Base-by-base conservation (phyloP, 768 basidiomycete genomes). In the Tulasnella sp. region DNA sequence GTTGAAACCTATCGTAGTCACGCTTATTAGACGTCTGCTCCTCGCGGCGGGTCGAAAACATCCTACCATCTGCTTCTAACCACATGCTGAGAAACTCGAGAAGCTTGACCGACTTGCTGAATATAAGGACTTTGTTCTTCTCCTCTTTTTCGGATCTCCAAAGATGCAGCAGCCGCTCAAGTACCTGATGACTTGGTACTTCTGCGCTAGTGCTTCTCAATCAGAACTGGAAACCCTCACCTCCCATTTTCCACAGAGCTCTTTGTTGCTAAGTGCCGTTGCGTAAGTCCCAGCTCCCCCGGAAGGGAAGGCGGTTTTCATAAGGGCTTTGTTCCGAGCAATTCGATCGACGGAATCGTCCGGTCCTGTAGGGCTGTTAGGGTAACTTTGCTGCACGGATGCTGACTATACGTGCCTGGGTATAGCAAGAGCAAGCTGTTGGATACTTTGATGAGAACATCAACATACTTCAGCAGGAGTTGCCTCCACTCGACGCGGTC, bases 31-130 rank as follows among this genome's bases (percentile, higher is more conserved):
- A 47, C 41, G 39, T 67, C 16, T 12, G 9, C 32, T 26, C 42
- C 6, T 2, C 29, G 11, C 40, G 26, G n/a, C 16, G 12, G 26
- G 26, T 59, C 3, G 32, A 36, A 34, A 70, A 40, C 71, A 19
- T 76, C 82, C 64, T 52, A 90, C 90, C 80, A 77, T 81, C 81
- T 11, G 80, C 81, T n/a, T 82, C 82, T 14, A 95, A 84, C 78
- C 92, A 90, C 76, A 87, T 90, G 40, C 90, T 86, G 34, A 97
- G 80, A 88, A 95, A 93, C 19, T 91, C 89, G 14, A 98, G 83
- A 32, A 98, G 81, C 78, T 95, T 94, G 71, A 95, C 92, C 1
- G 92, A 91, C 78, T 94, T 94, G 2, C 94, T 95, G 80, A 98
- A 98, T 72, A 98, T 88, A 52, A 98, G 83, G 44, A 97, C 93